Evolutionary conservation across 2,329 filamentous ascomycete genomes (phyloP).

Genomic region (Onygenales sp.): DNA sequence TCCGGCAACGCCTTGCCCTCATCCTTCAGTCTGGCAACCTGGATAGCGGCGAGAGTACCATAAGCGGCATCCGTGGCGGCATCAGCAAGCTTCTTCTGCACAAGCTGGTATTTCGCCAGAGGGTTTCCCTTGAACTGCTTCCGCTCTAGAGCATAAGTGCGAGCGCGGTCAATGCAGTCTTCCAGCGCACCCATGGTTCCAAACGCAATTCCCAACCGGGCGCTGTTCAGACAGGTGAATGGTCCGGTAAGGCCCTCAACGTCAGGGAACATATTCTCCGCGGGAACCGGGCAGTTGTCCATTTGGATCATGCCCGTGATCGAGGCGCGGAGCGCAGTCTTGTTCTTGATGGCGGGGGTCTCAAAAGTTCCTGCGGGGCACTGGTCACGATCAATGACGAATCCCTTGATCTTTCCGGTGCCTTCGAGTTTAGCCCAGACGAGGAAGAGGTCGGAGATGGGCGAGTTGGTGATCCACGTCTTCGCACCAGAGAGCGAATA

Average conservation of each 20-base stretch:
- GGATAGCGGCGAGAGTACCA: slow-evolving; percentile 78
- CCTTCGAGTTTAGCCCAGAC: slow-evolving; percentile 90
- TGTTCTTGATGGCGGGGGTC: slow-evolving; percentile 87
- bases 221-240: slow-evolving; percentile 90
- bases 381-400: slow-evolving; percentile 74
- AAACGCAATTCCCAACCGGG: slow-evolving; percentile 86
- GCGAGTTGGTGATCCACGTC: slow-evolving; percentile 94
- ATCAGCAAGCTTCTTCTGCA: slow-evolving; percentile 96
- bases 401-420: slow-evolving; percentile 89
- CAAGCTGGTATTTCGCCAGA: slow-evolving; percentile 87
- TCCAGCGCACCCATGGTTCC: slow-evolving; percentile 90
- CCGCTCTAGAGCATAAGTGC: slow-evolving; percentile 81
- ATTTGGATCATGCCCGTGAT: slow-evolving; percentile 98
- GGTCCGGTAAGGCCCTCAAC: slow-evolving; percentile 81
- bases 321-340: slow-evolving; percentile 85
- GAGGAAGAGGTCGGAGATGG: slow-evolving; percentile 73
- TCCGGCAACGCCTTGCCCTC: slow-evolving; percentile 79
- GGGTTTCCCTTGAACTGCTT: slow-evolving; percentile 96
- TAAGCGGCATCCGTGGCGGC: slow-evolving; percentile 84
- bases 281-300: slow-evolving; percentile 78
- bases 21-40: slow-evolving; percentile 90
- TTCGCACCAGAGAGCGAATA: slow-evolving; percentile 71
- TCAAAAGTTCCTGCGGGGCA: slow-evolving; percentile 83
- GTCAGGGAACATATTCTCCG: slow-evolving; percentile 87
- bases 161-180: slow-evolving; percentile 72